Conservation (phyloP, 2,329 filamentous ascomycete species). For the Alternaria angustiovoidea region DNA sequence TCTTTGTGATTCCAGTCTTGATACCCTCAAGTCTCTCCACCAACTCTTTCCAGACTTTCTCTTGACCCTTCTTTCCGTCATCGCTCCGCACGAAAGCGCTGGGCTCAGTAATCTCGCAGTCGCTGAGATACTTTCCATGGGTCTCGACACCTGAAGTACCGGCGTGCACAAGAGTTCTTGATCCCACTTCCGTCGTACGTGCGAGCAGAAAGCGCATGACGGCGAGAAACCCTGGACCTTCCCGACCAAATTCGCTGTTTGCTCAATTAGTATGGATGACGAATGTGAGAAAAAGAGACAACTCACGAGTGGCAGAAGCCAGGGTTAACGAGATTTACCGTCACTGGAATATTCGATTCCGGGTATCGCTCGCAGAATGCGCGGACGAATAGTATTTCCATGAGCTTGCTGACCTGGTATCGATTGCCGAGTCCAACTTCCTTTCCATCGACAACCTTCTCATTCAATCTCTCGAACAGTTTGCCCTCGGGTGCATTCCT, state of each 20-base stretch:
- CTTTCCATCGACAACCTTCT: slow-evolving; percentile 12
- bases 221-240: slow-evolving; percentile 14
- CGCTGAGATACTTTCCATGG: slow-evolving; percentile 54
- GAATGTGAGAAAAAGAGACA: neutral
- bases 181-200: slow-evolving; percentile 52
- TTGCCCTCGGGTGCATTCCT: slow-evolving; percentile 30
- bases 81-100: slow-evolving; percentile 47
- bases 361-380: slow-evolving; percentile 32
- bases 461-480: slow-evolving; percentile 41
- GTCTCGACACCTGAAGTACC: slow-evolving; percentile 45
- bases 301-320: slow-evolving; percentile 45
- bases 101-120: slow-evolving; percentile 41
- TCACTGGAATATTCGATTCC: slow-evolving; percentile 32
- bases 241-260: slow-evolving; percentile 32
- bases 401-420: slow-evolving; percentile 43
- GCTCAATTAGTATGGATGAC: neutral
- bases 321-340: slow-evolving; percentile 46
- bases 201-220: slow-evolving; percentile 38
- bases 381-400: slow-evolving; percentile 38
- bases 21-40: slow-evolving; percentile 50
- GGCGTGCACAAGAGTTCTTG: slow-evolving; percentile 52
- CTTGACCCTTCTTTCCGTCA: slow-evolving; percentile 49
- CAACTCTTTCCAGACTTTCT: slow-evolving; percentile 53
- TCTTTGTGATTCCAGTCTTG: slow-evolving; percentile 36
- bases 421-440: slow-evolving; percentile 25